Conservation (phyloP, 2,329 filamentous ascomycete species). For the Periglandula ipomoeae region DNA sequence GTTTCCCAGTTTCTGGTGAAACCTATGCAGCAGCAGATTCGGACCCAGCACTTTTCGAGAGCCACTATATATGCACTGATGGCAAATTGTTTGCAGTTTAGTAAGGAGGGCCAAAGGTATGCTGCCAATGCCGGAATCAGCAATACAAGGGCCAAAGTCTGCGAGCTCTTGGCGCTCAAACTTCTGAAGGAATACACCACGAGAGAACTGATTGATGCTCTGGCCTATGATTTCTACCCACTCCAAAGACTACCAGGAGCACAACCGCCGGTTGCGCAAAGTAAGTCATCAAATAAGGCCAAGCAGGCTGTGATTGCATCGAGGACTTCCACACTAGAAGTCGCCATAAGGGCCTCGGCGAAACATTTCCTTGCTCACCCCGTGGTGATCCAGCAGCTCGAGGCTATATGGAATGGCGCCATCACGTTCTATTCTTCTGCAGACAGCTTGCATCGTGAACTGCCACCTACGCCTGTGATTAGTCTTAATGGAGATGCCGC, state of each 20-base stretch:
- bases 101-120: slow-evolving; percentile 73
- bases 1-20: slow-evolving; percentile 93
- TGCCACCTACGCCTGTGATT: slow-evolving; percentile 15
- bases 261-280: slow-evolving; percentile 26
- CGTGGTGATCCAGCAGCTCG: slow-evolving; percentile 85
- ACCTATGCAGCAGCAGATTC: slow-evolving; percentile 86
- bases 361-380: slow-evolving; percentile 91
- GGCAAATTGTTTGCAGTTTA: slow-evolving; percentile 89
- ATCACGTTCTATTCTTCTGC: slow-evolving; percentile 90
- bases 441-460: slow-evolving; percentile 67
- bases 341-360: slow-evolving; percentile 85
- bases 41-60: slow-evolving; percentile 70
- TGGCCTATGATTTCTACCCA: slow-evolving; percentile 93
- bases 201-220: slow-evolving; percentile 81
- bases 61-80: slow-evolving; percentile 84
- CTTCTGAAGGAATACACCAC: slow-evolving; percentile 83
- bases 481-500: slow-evolving; percentile 17
- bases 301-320: slow-evolving; percentile 50
- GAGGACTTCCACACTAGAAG: slow-evolving; percentile 81
- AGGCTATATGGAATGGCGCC: slow-evolving; percentile 92
- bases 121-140: slow-evolving; percentile 79
- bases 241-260: slow-evolving; percentile 64
- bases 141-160: slow-evolving; percentile 76
- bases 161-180: slow-evolving; percentile 84
- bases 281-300: slow-evolving; percentile 26